Evolutionary conservation across 2,329 filamentous ascomycete genomes (phyloP).

Genomic region (Polytolypa hystricis): DNA sequence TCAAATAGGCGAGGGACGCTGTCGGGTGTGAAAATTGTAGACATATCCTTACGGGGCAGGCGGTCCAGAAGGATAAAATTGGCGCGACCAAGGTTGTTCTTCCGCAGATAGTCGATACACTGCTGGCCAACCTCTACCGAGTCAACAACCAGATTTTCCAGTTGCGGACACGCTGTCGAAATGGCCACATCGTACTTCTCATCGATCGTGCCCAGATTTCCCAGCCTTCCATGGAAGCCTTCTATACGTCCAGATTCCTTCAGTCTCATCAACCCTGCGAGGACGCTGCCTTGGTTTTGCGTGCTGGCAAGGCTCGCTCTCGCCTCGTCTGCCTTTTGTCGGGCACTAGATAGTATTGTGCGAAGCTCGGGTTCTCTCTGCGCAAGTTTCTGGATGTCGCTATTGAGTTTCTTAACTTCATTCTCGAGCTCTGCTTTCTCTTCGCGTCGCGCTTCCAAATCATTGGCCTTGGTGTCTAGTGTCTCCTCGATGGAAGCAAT

Average conservation of each 20-base stretch:
- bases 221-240: constrained; percentile 89
- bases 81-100: constrained; percentile 91
- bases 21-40: constrained; percentile 76
- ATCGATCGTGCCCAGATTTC: constrained; percentile 88
- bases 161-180: constrained; percentile 80
- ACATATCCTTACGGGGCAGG: constrained; percentile 65
- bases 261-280: constrained; percentile 84
- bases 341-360: constrained; percentile 72
- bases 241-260: constrained; percentile 94
- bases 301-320: constrained; percentile 79
- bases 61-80: constrained; percentile 96
- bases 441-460: constrained; percentile 64
- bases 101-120: constrained; percentile 93
- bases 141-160: constrained; percentile 96
- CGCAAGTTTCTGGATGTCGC: constrained; percentile 60
- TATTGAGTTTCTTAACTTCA: constrained; percentile 59
- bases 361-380: constrained; percentile 73
- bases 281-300: constrained; percentile 85
- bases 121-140: constrained; percentile 93
- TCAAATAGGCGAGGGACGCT: constrained; percentile 88
- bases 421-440: constrained; percentile 63
- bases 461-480: constrained; percentile 57
- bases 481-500: constrained; percentile 60
- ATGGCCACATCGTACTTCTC: constrained; percentile 95
- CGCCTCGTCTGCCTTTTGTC: constrained; percentile 94